Conservation (phyloP, 805 yeast genomes). For the Lipomyces mesembrius region DNA sequence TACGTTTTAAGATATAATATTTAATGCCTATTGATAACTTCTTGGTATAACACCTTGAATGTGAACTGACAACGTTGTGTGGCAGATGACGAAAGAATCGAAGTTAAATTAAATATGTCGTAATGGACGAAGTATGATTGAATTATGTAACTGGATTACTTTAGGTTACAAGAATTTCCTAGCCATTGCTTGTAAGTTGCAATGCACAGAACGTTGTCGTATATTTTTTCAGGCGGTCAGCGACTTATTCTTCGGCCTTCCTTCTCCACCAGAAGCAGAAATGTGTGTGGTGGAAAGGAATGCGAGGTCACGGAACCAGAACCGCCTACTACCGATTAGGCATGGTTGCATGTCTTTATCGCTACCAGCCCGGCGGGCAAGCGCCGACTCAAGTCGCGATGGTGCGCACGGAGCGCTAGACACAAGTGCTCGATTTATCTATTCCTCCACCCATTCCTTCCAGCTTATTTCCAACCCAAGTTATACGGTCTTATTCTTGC, state of each 20-base stretch:
- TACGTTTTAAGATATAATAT: background rate
- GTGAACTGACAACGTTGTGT: background rate
- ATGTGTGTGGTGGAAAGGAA: background rate
- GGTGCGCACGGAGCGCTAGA: background rate
- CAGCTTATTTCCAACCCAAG: background rate
- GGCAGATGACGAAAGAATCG: background rate
- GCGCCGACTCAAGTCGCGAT: background rate
- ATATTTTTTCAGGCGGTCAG: background rate
- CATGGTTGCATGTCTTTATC: background rate
- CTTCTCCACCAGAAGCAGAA: background rate
- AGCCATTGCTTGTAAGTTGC: too few relatives aligned
- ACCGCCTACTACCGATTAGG: background rate
- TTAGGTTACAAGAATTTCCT: too few relatives aligned
- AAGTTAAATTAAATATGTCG: too few relatives aligned
- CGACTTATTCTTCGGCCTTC: background rate
- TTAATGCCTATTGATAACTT: background rate
- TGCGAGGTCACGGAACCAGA: background rate
- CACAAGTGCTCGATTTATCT: background rate
- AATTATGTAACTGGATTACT: too few relatives aligned
- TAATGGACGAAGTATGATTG: too few relatives aligned
- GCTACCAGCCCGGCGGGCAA: background rate
- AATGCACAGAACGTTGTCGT: too few relatives aligned
- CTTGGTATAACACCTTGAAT: background rate
- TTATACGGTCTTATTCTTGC: background rate
- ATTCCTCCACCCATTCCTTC: background rate